A percentile compares a stretch with the other conserved stretches of the same genome.
These are phyloP conservation scores for Sporothrix brasiliensis DNA, from an alignment of 2,329 filamentous ascomycete genomes.

Conservation along the genomic window DNA sequence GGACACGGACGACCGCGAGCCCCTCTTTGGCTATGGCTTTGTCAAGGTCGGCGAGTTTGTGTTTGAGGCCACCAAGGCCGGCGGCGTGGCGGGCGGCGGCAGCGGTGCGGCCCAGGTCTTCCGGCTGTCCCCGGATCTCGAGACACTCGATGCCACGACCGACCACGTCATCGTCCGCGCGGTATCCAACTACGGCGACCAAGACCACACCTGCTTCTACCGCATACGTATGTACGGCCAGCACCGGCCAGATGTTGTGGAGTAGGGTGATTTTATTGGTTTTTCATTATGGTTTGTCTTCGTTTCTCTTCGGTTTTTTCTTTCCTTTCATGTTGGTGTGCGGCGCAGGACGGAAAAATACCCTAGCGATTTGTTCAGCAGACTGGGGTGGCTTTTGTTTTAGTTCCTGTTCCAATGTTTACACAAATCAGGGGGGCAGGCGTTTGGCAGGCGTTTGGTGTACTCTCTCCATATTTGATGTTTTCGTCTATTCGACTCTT, in stretches of 20 bases:
- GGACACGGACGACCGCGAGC: conserved; percentile 36
- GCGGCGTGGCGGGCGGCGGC: conserved; percentile 43
- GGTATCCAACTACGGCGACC: conserved; percentile 60
- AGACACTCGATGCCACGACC: conserved; percentile 52
- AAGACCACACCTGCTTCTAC: conserved; percentile 67
- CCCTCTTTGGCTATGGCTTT: conserved; percentile 48
- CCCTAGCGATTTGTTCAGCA: conserved; percentile 24
- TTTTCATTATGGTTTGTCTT: background rate
- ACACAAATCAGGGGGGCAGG: background rate
- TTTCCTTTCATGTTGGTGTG: background rate
- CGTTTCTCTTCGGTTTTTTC: background rate
- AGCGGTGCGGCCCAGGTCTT: conserved; percentile 55
- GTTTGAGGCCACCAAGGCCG: conserved; percentile 52
- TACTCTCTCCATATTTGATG: background rate
- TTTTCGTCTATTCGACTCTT: background rate
- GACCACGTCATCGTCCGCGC: conserved; percentile 59
- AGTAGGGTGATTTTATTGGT: background rate
- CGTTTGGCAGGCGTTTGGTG: conserved; percentile 11
- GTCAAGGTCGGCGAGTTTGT: conserved; percentile 61
- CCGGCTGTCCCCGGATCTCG: conserved; percentile 54
- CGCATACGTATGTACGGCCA: conserved; percentile 62
- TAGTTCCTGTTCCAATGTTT: background rate
- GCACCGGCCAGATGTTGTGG: conserved; percentile 30
- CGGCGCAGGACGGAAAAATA: conserved; percentile 26
- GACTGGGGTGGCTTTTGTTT: conserved; percentile 10